Percentiles rank a stretch among this genome's conserved stretches.
Conservation (phyloP, 106 monocot genomes). For the Phalaenopsis aphrodite region DNA sequence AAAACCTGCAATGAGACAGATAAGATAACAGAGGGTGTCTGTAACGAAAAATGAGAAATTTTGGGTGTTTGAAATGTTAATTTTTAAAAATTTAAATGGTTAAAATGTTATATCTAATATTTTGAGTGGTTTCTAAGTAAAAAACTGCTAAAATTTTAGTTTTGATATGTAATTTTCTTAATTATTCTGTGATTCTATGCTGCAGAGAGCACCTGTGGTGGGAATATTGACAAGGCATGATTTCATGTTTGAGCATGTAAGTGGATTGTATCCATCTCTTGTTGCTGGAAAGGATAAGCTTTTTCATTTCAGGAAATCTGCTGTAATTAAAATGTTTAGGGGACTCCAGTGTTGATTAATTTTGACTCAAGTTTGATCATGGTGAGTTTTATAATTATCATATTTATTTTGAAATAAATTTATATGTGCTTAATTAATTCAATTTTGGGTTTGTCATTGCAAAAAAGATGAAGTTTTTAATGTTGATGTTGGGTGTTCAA, state of each 20-base stretch:
- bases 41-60: too few relatives aligned
- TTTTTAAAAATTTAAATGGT: too few relatives aligned
- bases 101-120: too few relatives aligned
- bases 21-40: too few relatives aligned
- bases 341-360: neutral
- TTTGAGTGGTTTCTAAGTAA: too few relatives aligned
- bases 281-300: constrained; percentile 25
- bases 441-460: neutral
- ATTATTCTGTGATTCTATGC: neutral
- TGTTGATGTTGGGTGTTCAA: neutral
- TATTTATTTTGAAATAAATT: too few relatives aligned
- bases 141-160: too few relatives aligned
- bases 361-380: neutral
- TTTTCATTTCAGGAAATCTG: constrained; percentile 17
- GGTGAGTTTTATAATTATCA: neutral
- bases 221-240: constrained; percentile 56
- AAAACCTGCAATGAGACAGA: too few relatives aligned
- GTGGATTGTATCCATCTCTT: constrained; percentile 28
- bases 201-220: constrained; percentile 47
- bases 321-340: constrained; percentile 15
- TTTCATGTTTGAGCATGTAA: constrained; percentile 51
- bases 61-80: too few relatives aligned
- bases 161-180: too few relatives aligned
- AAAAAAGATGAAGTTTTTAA: neutral
- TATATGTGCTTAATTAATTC: too few relatives aligned